phyloP scores from a whole-genome alignment of 1,284 basidiomycete species.

The Lentinula novae-zelandiae region DNA sequence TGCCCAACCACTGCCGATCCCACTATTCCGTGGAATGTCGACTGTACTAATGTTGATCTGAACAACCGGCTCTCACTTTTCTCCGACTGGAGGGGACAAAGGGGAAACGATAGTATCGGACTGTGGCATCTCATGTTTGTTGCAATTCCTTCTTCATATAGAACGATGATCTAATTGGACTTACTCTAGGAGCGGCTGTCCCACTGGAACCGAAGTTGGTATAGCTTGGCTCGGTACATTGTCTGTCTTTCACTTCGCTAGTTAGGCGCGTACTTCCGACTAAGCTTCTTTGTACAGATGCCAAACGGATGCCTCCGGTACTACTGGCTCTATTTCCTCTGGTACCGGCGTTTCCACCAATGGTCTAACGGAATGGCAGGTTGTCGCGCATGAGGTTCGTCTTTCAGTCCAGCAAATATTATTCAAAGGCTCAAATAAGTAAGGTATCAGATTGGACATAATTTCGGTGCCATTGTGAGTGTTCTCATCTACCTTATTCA shows the following conservation, averaged over 20 bases:
- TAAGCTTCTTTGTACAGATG: slow-evolving; percentile 35
- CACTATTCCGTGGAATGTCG: slow-evolving; percentile 55
- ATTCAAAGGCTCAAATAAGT: background rate
- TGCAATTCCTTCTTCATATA: background rate
- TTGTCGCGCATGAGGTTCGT: slow-evolving; percentile 73
- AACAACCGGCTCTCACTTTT: slow-evolving; percentile 78
- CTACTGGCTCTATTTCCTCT: slow-evolving; percentile 54
- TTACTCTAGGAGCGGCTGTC: slow-evolving; percentile 59
- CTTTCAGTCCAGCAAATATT: no score
- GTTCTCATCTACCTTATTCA: slow-evolving; percentile 19
- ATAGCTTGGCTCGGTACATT: slow-evolving; percentile 88
- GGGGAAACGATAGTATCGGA: slow-evolving; percentile 70
- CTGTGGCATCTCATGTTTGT: slow-evolving; percentile 81
- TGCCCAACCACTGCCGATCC: slow-evolving; percentile 51
- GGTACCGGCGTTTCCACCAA: slow-evolving; percentile 85
- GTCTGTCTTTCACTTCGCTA: slow-evolving; percentile 29
- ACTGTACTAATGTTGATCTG: slow-evolving; percentile 43
- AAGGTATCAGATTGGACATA: slow-evolving; percentile 64
- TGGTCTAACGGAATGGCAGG: slow-evolving; percentile 73
- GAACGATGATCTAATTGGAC: background rate
- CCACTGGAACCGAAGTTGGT: slow-evolving; percentile 82
- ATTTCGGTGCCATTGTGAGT: slow-evolving; percentile 88
- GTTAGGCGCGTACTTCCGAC: background rate
- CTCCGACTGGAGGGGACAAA: slow-evolving; percentile 78
- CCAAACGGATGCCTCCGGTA: slow-evolving; percentile 48